These are phyloP conservation scores for Solanum stenotomum DNA, from an alignment of 257 asterid species.

Conservation along the genomic window DNA sequence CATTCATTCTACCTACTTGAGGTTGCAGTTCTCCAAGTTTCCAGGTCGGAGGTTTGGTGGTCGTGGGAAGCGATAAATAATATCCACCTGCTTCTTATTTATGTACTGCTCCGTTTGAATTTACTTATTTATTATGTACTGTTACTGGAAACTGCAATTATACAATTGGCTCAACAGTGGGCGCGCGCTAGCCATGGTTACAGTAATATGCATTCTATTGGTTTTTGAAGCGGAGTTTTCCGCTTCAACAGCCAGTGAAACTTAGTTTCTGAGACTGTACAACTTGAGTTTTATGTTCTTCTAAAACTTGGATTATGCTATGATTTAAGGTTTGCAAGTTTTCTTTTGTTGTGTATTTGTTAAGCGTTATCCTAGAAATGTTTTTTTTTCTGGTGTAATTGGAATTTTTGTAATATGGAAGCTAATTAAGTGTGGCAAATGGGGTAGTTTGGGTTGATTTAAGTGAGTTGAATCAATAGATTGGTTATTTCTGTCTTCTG, in stretches of 20 bases:
- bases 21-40: constrained; percentile 41
- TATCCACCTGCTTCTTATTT: background rate
- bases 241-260: too few relatives aligned
- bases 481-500: background rate
- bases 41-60: constrained; percentile 35
- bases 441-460: background rate
- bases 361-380: background rate
- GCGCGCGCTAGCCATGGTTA: background rate
- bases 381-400: background rate
- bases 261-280: background rate
- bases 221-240: background rate
- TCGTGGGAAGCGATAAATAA: constrained; percentile 29
- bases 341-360: background rate
- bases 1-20: constrained; percentile 21
- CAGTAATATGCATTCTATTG: background rate
- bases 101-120: background rate
- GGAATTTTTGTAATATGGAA: background rate
- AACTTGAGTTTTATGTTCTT: too few relatives aligned
- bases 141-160: background rate
- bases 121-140: background rate
- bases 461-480: background rate
- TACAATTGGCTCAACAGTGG: background rate
- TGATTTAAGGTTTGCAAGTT: background rate
- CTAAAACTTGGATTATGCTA: too few relatives aligned
- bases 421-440: background rate